A percentile compares a stretch with the other conserved stretches of the same genome.
These are phyloP conservation scores for Porcisia deanei DNA, from an alignment of 208 protist species.

Conservation along the genomic window DNA sequence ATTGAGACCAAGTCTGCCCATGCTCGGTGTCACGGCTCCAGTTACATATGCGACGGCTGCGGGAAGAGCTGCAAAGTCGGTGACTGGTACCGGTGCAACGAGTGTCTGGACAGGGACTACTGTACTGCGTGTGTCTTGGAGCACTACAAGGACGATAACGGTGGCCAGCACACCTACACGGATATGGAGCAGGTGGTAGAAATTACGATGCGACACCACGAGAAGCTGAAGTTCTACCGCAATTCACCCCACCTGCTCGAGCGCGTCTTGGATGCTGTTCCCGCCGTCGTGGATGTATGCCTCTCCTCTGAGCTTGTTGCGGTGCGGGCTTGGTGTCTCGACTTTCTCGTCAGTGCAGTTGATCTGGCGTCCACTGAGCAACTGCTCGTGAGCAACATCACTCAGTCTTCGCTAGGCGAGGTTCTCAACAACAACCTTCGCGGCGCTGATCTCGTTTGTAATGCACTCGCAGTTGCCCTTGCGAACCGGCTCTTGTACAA, in stretches of 20 bases:
- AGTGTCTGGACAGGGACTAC: constrained; percentile 72
- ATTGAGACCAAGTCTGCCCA: constrained; percentile 40
- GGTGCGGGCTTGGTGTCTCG: constrained; percentile 43
- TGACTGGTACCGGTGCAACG: constrained; percentile 88
- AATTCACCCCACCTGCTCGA: constrained; percentile 50
- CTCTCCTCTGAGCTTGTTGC: constrained; percentile 56
- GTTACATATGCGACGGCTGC: constrained; percentile 71
- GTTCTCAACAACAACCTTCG: constrained; percentile 57
- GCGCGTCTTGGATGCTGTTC: constrained; percentile 53
- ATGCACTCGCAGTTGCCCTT: constrained; percentile 61
- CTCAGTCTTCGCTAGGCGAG: constrained; percentile 47
- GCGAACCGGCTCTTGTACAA: constrained; percentile 70
- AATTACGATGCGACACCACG: constrained; percentile 28
- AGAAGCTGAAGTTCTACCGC: constrained; percentile 44
- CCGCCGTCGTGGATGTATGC: constrained; percentile 58
- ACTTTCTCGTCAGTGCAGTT: constrained; percentile 68
- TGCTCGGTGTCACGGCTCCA: constrained; percentile 25
- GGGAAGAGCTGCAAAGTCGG: constrained; percentile 37
- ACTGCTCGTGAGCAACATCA: constrained; percentile 34
- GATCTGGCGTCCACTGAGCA: constrained; percentile 47
- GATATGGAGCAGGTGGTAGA: constrained; percentile 59
- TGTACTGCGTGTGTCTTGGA: constrained; percentile 69
- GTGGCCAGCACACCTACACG: constrained; percentile 61
- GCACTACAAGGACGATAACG: constrained; percentile 41
- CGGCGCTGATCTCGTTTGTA: constrained; percentile 44